Evolutionary conservation across 2,329 filamentous ascomycete species (phyloP), one percentile per base, ranked within the genome.

Genomic region (Epicoccum nigrum): DNA sequence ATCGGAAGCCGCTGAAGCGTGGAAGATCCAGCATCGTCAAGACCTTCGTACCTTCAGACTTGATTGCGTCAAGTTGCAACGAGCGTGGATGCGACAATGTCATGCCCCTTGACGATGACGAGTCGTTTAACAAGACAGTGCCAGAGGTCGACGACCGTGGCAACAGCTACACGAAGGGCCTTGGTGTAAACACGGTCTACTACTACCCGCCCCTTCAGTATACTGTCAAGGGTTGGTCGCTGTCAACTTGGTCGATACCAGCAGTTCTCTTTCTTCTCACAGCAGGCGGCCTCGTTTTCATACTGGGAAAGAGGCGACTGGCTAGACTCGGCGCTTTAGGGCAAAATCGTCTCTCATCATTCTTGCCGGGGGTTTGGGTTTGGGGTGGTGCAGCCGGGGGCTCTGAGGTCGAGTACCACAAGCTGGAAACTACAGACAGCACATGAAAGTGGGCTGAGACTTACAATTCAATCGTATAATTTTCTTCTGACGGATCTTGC

Each of bases 11-110:
- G 17, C 27, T 51, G 23, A 45, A 51, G 31, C 35, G 31, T n/a
- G 48, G 48, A 17, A 21, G 9, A 4, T 51, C 35, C 12, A 45
- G 48, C 25, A 45, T 51, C 7, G 41, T 51, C 11, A 45, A 51
- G 42, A 51, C 35, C 12, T 51, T 51, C 12, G 48, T 51, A 12
- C 42, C 48, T 37, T 51, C 48, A 4, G 48, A 42, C 7, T 7
- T 45, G 23, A 51, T 51, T 5, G 35, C 35, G 11, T 21, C 13
- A 8, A 42, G 48, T 27, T 41, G 48, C 23, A 31, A 51, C 16
- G 35, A 41, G n/a, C 42, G 48, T 37, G 41, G 48, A 12, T 51
- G 48, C 31, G 48, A 41, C 19, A 42, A 51, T 25, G 19, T 51
- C 25, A 7, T 42, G 20, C 35, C 48, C 19, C 42, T 45, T 6